phyloP scores from a whole-genome alignment of 2,329 filamentous ascomycete genomes.

The Xylariales sp. region DNA sequence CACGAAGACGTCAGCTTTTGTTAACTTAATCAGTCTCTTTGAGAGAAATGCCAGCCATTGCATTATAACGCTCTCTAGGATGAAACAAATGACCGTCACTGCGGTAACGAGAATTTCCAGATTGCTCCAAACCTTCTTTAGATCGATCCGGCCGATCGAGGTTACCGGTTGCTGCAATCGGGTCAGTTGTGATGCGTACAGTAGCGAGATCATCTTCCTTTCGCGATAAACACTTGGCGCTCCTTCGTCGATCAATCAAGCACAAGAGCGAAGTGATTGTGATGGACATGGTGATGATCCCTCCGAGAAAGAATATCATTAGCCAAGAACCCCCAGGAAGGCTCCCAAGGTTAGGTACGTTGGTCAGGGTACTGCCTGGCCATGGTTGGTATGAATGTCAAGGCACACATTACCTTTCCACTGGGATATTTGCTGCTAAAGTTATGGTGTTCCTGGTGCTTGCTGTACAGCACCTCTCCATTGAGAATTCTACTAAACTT shows the following conservation, averaged over 20 bases:
- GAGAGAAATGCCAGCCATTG: constrained; percentile 66
- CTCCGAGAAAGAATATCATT: constrained; percentile 31
- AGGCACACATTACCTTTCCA: no score
- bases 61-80: constrained; percentile 52
- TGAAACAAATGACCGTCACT: constrained; percentile 21
- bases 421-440: no score
- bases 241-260: constrained; percentile 64
- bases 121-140: constrained; percentile 55
- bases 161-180: no score
- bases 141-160: no score
- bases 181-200: constrained; percentile 61
- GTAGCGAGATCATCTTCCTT: constrained; percentile 64
- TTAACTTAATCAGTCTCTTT: constrained; percentile 65
- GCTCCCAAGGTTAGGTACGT: constrained; percentile 45
- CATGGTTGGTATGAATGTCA: no score
- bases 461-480: no score
- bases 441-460: no score
- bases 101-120: constrained; percentile 55
- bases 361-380: no score
- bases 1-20: constrained; percentile 54
- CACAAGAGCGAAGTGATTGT: constrained; percentile 57
- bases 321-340: constrained; percentile 23
- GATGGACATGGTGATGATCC: constrained; percentile 49
- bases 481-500: no score
- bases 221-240: constrained; percentile 59